Evolutionary conservation across 2,329 filamentous ascomycete species (phyloP).

Genomic region (Chaetomiaceae sp.): DNA sequence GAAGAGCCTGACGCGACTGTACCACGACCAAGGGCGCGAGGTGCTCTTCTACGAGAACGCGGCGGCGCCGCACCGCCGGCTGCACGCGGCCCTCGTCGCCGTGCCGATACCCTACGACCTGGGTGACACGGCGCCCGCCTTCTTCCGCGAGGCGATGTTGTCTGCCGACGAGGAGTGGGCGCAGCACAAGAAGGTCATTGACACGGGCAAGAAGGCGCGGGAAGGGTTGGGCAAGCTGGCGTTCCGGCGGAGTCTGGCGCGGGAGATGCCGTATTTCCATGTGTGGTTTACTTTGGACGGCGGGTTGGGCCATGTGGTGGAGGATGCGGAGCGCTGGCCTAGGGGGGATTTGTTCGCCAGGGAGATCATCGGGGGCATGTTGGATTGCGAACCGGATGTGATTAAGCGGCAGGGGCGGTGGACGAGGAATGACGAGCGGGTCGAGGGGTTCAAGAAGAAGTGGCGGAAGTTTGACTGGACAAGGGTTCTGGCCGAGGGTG

Average conservation of each 20-base stretch:
- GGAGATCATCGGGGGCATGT: constrained; percentile 87
- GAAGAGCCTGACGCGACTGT: constrained; percentile 92
- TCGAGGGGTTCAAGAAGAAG: constrained; percentile 73
- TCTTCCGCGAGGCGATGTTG: constrained; percentile 92
- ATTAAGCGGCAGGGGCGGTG: constrained; percentile 89
- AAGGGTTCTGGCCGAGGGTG: constrained; percentile 46
- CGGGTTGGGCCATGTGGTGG: constrained; percentile 86
- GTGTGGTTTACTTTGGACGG: constrained; percentile 93
- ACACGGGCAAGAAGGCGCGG: constrained; percentile 65
- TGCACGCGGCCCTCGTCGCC: constrained; percentile 80
- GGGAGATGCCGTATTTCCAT: constrained; percentile 98
- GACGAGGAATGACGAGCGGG: constrained; percentile 63
- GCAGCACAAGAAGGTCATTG: constrained; percentile 91
- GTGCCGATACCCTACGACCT: constrained; percentile 86
- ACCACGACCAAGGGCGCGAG: constrained; percentile 86
- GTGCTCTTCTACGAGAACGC: constrained; percentile 99
- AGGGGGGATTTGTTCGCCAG: constrained; percentile 87
- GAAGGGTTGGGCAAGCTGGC: constrained; percentile 72
- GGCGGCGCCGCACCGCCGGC: constrained; percentile 69
- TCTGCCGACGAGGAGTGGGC: constrained; percentile 88
- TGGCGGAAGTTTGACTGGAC: constrained; percentile 96
- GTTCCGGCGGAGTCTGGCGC: constrained; percentile 77
- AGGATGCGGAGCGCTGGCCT: constrained; percentile 82
- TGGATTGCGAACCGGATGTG: constrained; percentile 74
- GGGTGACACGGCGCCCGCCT: constrained; percentile 88